Evolutionary conservation across 2,329 filamentous ascomycete species (phyloP).

Genomic region (Penicillium sp.): DNA sequence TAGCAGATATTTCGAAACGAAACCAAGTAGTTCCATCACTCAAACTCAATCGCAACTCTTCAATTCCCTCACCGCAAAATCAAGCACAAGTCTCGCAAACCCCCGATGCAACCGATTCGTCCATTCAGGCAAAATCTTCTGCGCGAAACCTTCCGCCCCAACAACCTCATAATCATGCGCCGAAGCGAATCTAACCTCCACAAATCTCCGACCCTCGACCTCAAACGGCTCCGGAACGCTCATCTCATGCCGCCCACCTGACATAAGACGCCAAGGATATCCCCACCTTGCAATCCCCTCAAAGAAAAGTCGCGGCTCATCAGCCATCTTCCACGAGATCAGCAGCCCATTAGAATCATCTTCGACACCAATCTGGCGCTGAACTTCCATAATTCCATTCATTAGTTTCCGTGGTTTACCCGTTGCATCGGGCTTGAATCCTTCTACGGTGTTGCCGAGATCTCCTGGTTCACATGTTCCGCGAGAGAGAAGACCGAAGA

Average conservation of each 20-base stretch:
- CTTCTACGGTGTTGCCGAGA: slow-evolving; percentile 8
- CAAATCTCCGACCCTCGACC: slow-evolving; percentile 9
- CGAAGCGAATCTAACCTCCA: slow-evolving; percentile 28
- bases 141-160: neutral
- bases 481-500: slow-evolving; percentile 15
- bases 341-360: slow-evolving; percentile 21
- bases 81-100: slow-evolving; percentile 19
- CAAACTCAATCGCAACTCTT: too few species aligned
- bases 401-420: slow-evolving; percentile 15
- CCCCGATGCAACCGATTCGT: slow-evolving; percentile 15
- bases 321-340: slow-evolving; percentile 19
- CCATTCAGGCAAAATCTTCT: slow-evolving; percentile 7
- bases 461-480: slow-evolving; percentile 20
- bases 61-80: slow-evolving; percentile 14
- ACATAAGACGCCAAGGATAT: slow-evolving; percentile 28
- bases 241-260: slow-evolving; percentile 3
- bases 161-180: slow-evolving; percentile 24
- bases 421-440: slow-evolving; percentile 5
- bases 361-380: slow-evolving; percentile 6
- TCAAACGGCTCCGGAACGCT: slow-evolving; percentile 27
- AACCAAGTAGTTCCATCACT: too few species aligned
- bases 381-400: slow-evolving; percentile 19
- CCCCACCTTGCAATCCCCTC: slow-evolving; percentile 28
- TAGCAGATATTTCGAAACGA: too few species aligned
- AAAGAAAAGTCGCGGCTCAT: slow-evolving; percentile 23